phyloP scores from a whole-genome alignment of 1,284 basidiomycete species.

The Boletus nobilissimus region DNA sequence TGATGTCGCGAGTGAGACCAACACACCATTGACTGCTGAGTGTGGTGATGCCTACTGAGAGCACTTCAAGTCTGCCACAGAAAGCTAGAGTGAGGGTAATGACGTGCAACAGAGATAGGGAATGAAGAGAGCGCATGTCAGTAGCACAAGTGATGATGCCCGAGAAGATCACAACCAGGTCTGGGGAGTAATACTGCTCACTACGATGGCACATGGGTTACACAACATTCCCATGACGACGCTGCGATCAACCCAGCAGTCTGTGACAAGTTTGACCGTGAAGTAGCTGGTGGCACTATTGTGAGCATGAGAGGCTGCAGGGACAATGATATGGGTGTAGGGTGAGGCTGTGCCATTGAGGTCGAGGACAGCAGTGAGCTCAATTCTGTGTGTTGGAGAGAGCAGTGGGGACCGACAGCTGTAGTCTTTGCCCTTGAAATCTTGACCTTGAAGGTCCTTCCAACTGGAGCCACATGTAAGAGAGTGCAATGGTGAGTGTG shows the following conservation, averaged over 20 bases:
- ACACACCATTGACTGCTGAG: constrained; percentile 86
- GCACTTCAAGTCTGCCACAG: constrained; percentile 71
- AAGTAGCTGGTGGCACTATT: constrained; percentile 22
- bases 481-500: constrained; percentile 72
- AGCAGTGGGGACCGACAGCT: constrained; percentile 50
- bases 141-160: constrained; percentile 78
- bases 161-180: constrained; percentile 83
- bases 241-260: constrained; percentile 77
- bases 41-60: constrained; percentile 75
- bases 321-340: constrained; percentile 55
- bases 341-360: constrained; percentile 56
- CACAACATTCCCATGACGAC: constrained; percentile 57
- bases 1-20: constrained; percentile 83
- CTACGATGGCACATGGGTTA: constrained; percentile 42
- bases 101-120: constrained; percentile 9
- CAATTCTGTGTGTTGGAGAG: constrained; percentile 38
- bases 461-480: too few relatives aligned
- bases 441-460: too few relatives aligned
- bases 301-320: constrained; percentile 36
- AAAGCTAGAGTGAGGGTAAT: constrained; percentile 53
- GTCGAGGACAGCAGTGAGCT: constrained; percentile 51
- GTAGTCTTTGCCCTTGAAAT: too few relatives aligned
- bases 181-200: constrained; percentile 74
- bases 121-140: constrained; percentile 54
- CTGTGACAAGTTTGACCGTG: constrained; percentile 57